These are phyloP conservation scores for Yamadazyma spencermartinsiae DNA, from an alignment of 1,139 yeast species.

Conservation along the genomic window DNA sequence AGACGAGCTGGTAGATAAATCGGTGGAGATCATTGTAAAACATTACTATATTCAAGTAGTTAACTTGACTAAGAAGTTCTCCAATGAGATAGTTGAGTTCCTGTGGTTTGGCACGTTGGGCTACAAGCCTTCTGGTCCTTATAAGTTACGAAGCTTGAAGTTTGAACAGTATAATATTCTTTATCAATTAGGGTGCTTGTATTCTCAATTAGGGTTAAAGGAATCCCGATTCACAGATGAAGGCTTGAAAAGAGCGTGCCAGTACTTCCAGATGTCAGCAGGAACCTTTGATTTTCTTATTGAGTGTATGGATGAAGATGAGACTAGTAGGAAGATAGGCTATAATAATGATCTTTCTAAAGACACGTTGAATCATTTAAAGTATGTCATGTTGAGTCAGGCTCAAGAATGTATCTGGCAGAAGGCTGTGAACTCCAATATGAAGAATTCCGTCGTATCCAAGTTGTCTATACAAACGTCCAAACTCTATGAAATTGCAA, in stretches of 20 bases:
- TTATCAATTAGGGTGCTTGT: conserved; percentile 68
- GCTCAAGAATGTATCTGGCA: conserved; percentile 90
- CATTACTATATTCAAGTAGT: conserved; percentile 35
- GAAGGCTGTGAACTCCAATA: conserved; percentile 56
- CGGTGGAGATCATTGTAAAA: conserved; percentile 21
- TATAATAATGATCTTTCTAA: conserved; percentile 25
- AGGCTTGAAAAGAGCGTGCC: conserved; percentile 63
- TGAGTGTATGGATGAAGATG: conserved; percentile 15
- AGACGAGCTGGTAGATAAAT: conserved; percentile 19
- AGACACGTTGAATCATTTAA: conserved; percentile 30
- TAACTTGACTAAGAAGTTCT: conserved; percentile 38
- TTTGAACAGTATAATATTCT: conserved; percentile 64
- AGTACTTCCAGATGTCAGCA: conserved; percentile 68
- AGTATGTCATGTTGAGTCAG: conserved; percentile 67
- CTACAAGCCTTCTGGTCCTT: conserved; percentile 43
- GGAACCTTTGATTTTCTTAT: conserved; percentile 57
- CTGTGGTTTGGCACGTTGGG: conserved; percentile 75
- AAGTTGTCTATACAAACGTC: conserved; percentile 66
- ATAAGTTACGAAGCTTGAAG: conserved; percentile 42
- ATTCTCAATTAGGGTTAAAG: conserved; percentile 54
- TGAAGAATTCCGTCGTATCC: conserved; percentile 64
- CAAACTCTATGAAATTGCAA: conserved; percentile 52
- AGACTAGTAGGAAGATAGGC: background rate
- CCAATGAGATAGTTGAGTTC: conserved; percentile 49
- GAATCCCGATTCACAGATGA: conserved; percentile 48